Evolutionary conservation across 805 yeast genomes (phyloP).

Genomic region (Nakazawaea holstii): DNA sequence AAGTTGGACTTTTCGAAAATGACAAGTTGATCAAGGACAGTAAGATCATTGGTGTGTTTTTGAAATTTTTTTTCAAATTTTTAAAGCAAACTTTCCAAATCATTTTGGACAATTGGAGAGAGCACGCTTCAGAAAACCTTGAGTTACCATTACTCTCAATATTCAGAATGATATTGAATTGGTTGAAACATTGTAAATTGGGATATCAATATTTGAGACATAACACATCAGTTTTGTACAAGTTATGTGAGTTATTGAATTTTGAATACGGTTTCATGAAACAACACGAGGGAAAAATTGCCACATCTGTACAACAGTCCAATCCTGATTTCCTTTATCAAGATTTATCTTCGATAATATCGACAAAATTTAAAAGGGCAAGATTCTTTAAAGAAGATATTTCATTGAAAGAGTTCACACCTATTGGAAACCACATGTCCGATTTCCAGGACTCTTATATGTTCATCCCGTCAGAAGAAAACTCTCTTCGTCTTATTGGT

Average conservation of each 20-base stretch:
- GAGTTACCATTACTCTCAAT: constrained; percentile 26
- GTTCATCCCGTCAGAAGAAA: constrained; percentile 26
- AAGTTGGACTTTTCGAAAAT: constrained; percentile 2
- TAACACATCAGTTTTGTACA: neutral
- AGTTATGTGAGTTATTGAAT: constrained; percentile 4
- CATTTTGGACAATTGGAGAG: constrained; percentile 16
- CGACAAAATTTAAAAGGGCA: constrained; percentile 37
- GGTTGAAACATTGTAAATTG: constrained; percentile 48
- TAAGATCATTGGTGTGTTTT: constrained; percentile 21
- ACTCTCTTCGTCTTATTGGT: constrained; percentile 28
- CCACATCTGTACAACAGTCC: constrained; percentile 6
- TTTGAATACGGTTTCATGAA: constrained; percentile 12
- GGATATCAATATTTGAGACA: constrained; percentile 25
- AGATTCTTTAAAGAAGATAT: constrained; percentile 65
- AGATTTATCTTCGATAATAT: constrained; percentile 11
- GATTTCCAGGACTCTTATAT: constrained; percentile 57
- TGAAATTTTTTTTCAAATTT: constrained; percentile 37
- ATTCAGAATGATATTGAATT: constrained; percentile 47
- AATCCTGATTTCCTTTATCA: constrained; percentile 2
- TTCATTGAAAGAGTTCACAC: constrained; percentile 50
- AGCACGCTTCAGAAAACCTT: constrained; percentile 8
- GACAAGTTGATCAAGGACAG: constrained; percentile 18
- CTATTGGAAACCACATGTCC: constrained; percentile 46
- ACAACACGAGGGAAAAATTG: constrained; percentile 3
- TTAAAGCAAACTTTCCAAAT: constrained; percentile 27